phyloP scores from a whole-genome alignment of 768 basidiomycete genomes.

The Boletellus sp. region DNA sequence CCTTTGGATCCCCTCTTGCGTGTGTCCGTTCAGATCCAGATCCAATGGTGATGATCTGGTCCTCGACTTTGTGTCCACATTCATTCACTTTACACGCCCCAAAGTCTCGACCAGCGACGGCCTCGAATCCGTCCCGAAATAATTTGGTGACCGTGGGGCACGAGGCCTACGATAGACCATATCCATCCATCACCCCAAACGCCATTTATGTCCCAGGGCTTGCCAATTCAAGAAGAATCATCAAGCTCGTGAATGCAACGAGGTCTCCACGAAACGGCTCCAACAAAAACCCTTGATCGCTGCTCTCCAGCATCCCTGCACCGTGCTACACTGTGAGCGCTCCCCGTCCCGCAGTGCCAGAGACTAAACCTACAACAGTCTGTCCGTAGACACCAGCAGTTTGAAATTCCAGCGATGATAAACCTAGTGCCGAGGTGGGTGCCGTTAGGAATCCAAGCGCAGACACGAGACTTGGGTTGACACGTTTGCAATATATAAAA shows the following conservation, averaged over 20 bases:
- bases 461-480: conserved; percentile 5
- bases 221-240: conserved; percentile 23
- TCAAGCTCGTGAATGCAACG: conserved; percentile 21
- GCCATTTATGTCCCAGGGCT: too few relatives aligned
- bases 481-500: neutral
- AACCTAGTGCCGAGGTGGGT: conserved; percentile 5
- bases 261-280: conserved; percentile 11
- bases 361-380: neutral
- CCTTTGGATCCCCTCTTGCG: neutral
- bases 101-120: neutral
- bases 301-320: neutral
- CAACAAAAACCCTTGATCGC: conserved; percentile 6
- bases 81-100: neutral
- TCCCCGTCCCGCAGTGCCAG: neutral
- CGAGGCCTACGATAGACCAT: conserved; percentile 11
- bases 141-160: neutral
- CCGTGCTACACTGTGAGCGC: conserved; percentile 4
- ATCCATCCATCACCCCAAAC: conserved; percentile 17
- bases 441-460: too few relatives aligned
- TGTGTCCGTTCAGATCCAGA: too few relatives aligned
- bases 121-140: conserved; percentile 1
- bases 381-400: neutral
- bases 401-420: conserved; percentile 4
- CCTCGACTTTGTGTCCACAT: neutral
- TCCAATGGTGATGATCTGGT: too few relatives aligned